A percentile compares a stretch with the other conserved stretches of the same genome.
Evolutionary conservation across 768 basidiomycete species (phyloP).

Genomic region (Pleurotus giganteus): DNA sequence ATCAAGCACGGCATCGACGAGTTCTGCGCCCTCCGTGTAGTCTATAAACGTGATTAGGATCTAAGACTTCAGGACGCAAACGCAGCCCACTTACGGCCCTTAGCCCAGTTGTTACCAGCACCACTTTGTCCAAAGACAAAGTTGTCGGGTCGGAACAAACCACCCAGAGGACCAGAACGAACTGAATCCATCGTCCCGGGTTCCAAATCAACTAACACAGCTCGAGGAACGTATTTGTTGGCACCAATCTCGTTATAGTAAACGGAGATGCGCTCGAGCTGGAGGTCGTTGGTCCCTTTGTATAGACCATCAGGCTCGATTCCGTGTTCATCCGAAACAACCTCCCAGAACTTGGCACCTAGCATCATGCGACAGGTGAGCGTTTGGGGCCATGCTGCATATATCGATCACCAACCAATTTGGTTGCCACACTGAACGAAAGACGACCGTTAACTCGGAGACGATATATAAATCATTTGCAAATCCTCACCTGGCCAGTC

Average conservation of each 20-base stretch:
- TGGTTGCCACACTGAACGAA: slow-evolving; percentile 91
- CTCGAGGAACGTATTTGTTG: slow-evolving; percentile 98
- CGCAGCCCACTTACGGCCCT: slow-evolving; percentile 78
- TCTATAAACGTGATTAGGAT: slow-evolving; percentile 36
- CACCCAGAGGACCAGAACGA: slow-evolving; percentile 85
- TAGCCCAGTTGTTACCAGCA: slow-evolving; percentile 99
- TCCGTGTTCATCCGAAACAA: slow-evolving; percentile 97
- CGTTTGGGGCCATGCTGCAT: slow-evolving; percentile 13
- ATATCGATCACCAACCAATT: slow-evolving; percentile 67
- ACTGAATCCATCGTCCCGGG: slow-evolving; percentile 96
- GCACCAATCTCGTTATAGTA: slow-evolving; percentile 97
- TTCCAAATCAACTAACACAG: slow-evolving; percentile 96
- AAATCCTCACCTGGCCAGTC: slow-evolving; percentile 83
- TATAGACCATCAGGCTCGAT: slow-evolving; percentile 92
- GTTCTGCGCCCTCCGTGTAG: slow-evolving; percentile 96
- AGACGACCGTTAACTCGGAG: slow-evolving; percentile 27
- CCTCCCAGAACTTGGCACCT: slow-evolving; percentile 98
- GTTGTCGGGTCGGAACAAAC: slow-evolving; percentile 96
- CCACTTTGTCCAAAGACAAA: slow-evolving; percentile 98
- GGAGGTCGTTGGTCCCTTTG: slow-evolving; percentile 91
- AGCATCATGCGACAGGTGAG: slow-evolving; percentile 17
- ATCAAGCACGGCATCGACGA: slow-evolving; percentile 96
- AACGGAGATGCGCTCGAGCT: slow-evolving; percentile 95
- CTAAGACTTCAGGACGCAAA: not conserved
- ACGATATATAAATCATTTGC: slow-evolving; percentile 8